A percentile compares a stretch with the other conserved stretches of the same genome.
Evolutionary conservation across 805 yeast species (phyloP).

Genomic region (Kodamaea jinghongensis): DNA sequence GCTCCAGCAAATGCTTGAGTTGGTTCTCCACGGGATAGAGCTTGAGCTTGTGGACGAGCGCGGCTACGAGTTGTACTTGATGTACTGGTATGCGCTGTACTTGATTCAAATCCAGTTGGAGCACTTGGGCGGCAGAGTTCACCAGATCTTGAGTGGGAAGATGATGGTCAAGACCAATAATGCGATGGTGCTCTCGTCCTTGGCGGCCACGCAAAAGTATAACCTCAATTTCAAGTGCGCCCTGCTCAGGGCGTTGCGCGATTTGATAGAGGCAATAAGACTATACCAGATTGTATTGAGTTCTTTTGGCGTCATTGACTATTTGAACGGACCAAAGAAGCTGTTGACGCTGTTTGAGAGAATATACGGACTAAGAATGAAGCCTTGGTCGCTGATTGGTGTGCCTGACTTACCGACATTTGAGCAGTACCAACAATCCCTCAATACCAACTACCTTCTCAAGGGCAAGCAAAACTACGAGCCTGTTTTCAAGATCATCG

Average conservation of each 20-base stretch:
- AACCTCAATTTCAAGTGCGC: conserved; percentile 20
- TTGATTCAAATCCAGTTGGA: conserved; percentile 39
- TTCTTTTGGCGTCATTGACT: conserved; percentile 18
- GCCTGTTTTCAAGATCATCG: conserved; percentile 10
- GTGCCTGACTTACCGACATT: conserved; percentile 64
- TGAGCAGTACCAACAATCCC: conserved; percentile 29
- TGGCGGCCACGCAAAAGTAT: conserved; percentile 16
- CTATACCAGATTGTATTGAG: conserved; percentile 18
- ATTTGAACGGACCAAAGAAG: conserved; percentile 25
- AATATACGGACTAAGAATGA: conserved; percentile 55
- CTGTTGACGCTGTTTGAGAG: conserved; percentile 20
- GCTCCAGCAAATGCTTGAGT: conserved; percentile 66
- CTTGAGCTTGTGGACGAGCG: conserved; percentile 57
- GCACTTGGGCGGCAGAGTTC: conserved; percentile 44
- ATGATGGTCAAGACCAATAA: conserved; percentile 31
- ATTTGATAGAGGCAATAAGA: conserved; percentile 21
- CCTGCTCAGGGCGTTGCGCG: conserved; percentile 16
- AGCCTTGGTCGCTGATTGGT: conserved; percentile 77
- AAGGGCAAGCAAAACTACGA: conserved; percentile 6
- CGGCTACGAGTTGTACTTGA: conserved; percentile 61
- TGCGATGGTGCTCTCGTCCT: conserved; percentile 18
- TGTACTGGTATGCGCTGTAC: conserved; percentile 66
- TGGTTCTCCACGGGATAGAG: conserved; percentile 72
- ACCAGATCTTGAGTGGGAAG: conserved; percentile 31
- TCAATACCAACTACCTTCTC: conserved; percentile 9